Evolutionary conservation across 163 green algal species (phyloP), one percentile per base, ranked within the genome.

Genomic region (Trebouxiophyceae sp.): DNA sequence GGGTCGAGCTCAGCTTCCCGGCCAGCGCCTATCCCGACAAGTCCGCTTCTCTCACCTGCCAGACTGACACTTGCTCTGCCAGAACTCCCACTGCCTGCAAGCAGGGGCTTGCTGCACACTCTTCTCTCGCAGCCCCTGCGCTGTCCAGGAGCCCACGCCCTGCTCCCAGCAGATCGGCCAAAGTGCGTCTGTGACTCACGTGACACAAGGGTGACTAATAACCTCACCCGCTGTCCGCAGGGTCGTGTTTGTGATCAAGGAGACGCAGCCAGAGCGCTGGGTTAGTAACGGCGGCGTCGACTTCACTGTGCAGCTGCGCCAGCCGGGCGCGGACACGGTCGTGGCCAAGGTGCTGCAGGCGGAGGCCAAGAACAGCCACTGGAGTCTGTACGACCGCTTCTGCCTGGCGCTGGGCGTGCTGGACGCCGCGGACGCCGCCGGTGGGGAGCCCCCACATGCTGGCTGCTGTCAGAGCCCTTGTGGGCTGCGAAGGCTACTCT

Each of bases 181-280:
- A 50, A 50, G 8, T 50, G 8, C 5, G 5, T 57, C 22, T 57
- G 16, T 27, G 47, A 57, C 47, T 57, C 3, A 26, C 54, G n/a
- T n/a, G 19, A 50, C 24, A 12, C 4, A 33, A 60, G 4, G 19
- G 0, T 26, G 64, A 56, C 33, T 68, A 66, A n/a, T n/a, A n/a
- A n/a, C n/a, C n/a, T n/a, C n/a, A n/a, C n/a, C n/a, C n/a, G n/a
- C n/a, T n/a, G n/a, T n/a, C 3, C 46, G 23, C 55, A 75, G 70
- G 2, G 27, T 93, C 3, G 75, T 89, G 28, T 93, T 90, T 76
- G 86, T 93, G 31, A 54, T 92, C 39, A 84, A 89, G 54, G 65
- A 85, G 63, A 50, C 62, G 5, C 66, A 81, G 19, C 76, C 66
- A 7, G 84, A 91, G 57, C 44, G 65, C 30, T 91, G 85, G 85